Evolutionary conservation across 164 flowering plant genomes (phyloP), one percentile per base, ranked within the genome.

Genomic region (Cinnamomum micranthum): DNA sequence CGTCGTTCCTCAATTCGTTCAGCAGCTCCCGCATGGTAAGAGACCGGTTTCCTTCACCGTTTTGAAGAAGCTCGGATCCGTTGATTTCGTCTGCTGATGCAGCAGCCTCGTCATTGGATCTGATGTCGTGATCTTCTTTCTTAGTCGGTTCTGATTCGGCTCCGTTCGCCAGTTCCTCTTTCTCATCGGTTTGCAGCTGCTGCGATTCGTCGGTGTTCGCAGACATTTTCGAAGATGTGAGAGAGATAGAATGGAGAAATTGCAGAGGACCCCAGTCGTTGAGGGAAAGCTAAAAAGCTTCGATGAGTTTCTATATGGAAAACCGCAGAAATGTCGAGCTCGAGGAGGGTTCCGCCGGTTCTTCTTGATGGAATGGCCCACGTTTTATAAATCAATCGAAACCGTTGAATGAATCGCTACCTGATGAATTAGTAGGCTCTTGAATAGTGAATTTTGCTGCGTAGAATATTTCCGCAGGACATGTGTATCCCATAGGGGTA

Each of bases 11-110:
- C 17, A 69, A n/a, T 35, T 69, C 71, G n/a, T 47, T 69, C 52
- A 69, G 23, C 11, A 69, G 71, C 58, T 69, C 71, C 71, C 71
- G 33, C 71, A 69, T 69, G 24, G 71, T 69, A 14, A 69, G 20
- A 41, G 55, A 35, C 71, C 58, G 58, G 22, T 13, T 22, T 41
- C 51, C 71, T n/a, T 69, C 71, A 11, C 55, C 71, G 55, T 69
- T 69, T 19, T 15, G 52, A 25, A 69, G 52, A 25, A 69, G 41
- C 71, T 41, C 71, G 24, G 52, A 47, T 7, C 71, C 55, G 50
- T 69, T 41, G 55, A 41, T 69, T n/a, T 50, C 71, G 22, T 69
- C 55, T 15, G 55, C 41, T 13, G 71, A 20, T 47, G 58, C 22
- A 13, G 71, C 15, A 13, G 71, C 15, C 23, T 35, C 51, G 41